A percentile compares a stretch with the other conserved stretches of the same genome.
phyloP scores from a whole-genome alignment of 768 basidiomycete genomes.

The Tulasnella sp. region DNA sequence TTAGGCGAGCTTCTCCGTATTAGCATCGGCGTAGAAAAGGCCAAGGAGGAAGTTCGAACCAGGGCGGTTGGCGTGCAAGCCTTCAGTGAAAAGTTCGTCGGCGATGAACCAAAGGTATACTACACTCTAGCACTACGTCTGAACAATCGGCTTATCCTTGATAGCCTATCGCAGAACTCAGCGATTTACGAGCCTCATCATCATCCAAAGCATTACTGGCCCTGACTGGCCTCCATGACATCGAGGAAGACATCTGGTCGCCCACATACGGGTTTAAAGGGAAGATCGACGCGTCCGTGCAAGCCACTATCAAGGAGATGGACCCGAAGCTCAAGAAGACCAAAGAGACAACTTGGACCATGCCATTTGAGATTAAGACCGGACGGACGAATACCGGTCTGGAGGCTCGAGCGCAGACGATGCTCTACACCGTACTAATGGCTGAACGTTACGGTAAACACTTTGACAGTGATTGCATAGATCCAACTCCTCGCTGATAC shows the following conservation, averaged over 20 bases:
- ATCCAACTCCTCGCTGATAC: neutral
- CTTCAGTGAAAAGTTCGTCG: conserved; percentile 59
- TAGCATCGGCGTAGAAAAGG: conserved; percentile 46
- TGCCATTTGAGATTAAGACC: conserved; percentile 95
- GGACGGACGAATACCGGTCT: conserved; percentile 64
- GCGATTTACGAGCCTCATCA: conserved; percentile 48
- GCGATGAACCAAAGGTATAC: conserved; percentile 49
- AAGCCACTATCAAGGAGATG: conserved; percentile 44
- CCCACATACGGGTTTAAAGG: conserved; percentile 92
- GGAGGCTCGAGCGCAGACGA: conserved; percentile 96
- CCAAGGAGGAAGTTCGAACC: conserved; percentile 46
- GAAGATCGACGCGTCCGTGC: conserved; percentile 84
- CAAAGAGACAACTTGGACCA: conserved; percentile 30
- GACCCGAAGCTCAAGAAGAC: conserved; percentile 13
- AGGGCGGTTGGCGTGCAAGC: conserved; percentile 53
- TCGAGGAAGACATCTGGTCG: conserved; percentile 98
- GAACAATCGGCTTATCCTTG: neutral
- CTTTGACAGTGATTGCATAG: neutral
- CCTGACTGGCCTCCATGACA: conserved; percentile 63
- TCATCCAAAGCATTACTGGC: conserved; percentile 46
- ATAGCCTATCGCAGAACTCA: conserved; percentile 53
- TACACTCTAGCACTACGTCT: neutral
- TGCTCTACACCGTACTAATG: conserved; percentile 87
- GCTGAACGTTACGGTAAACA: conserved; percentile 67
- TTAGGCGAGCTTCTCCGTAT: conserved; percentile 55